These are phyloP conservation scores for Thalia dealbata DNA, from an alignment of 176 grass and related monocot species.

Conservation along the genomic window DNA sequence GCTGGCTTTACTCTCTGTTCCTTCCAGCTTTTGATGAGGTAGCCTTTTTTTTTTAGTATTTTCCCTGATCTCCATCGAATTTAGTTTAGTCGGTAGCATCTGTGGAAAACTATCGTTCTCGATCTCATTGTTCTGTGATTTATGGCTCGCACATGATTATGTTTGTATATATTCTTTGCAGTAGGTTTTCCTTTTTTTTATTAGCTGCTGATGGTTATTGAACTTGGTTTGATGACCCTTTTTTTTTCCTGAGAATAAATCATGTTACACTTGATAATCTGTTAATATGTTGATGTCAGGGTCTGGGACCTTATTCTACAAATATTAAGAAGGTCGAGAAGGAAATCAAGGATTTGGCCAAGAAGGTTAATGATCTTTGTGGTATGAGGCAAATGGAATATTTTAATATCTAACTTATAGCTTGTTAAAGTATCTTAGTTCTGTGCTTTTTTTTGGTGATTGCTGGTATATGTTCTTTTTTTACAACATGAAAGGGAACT, in stretches of 20 bases:
- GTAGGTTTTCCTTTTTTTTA: not conserved
- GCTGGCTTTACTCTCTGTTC: no score
- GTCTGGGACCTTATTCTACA: slow-evolving; percentile 74
- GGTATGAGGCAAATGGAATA: slow-evolving; percentile 26
- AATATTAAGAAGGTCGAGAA: slow-evolving; percentile 84
- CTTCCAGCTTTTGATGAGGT: not conserved
- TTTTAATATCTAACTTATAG: not conserved
- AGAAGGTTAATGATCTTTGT: slow-evolving; percentile 80
- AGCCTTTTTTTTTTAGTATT: not conserved
- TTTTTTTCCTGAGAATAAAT: not conserved
- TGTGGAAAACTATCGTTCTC: not conserved
- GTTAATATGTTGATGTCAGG: slow-evolving; percentile 31
- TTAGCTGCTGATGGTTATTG: not conserved
- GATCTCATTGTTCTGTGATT: not conserved
- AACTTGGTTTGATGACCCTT: not conserved
- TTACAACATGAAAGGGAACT: not conserved
- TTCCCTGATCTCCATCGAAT: not conserved
- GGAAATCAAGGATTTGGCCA: slow-evolving; percentile 83
- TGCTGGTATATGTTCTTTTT: not conserved
- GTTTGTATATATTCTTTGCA: not conserved
- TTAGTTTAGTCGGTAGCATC: not conserved
- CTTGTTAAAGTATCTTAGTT: not conserved
- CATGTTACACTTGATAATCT: not conserved
- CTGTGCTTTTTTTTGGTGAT: not conserved
- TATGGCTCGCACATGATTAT: not conserved